Conservation (phyloP, 2,329 filamentous ascomycete genomes). For the Tolypocladium tundrense region DNA sequence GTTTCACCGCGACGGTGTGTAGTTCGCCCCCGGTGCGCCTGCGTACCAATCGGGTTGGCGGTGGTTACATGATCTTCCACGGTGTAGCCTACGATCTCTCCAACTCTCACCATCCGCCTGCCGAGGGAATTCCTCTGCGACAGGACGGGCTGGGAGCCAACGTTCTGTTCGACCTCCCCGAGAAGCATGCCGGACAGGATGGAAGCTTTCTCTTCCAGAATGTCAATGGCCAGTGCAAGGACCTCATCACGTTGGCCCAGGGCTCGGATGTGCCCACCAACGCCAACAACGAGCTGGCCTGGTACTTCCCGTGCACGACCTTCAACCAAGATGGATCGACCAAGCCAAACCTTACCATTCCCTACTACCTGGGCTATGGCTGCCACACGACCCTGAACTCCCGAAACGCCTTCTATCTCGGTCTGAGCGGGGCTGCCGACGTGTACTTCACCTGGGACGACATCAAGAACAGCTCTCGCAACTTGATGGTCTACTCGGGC, state of each 20-base stretch:
- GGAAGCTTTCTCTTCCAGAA: conserved; percentile 98
- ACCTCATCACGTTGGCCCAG: conserved; percentile 62
- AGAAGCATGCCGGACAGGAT: conserved; percentile 78
- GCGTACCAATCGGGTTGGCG: conserved; percentile 69
- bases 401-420: conserved; percentile 65
- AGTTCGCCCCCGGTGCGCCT: conserved; percentile 60
- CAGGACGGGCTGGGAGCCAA: conserved; percentile 50
- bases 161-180: conserved; percentile 75
- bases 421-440: conserved; percentile 60
- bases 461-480: conserved; percentile 77
- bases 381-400: conserved; percentile 71
- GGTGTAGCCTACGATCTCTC: conserved; percentile 81
- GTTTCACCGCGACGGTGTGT: conserved; percentile 86
- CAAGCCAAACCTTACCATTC: conserved; percentile 60
- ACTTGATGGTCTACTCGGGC: conserved; percentile 88
- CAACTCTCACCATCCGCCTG: conserved; percentile 66
- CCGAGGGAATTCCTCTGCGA: conserved; percentile 59
- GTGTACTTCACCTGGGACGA: conserved; percentile 97
- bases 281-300: conserved; percentile 62
- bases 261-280: conserved; percentile 75
- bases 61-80: conserved; percentile 92
- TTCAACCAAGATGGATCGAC: conserved; percentile 92
- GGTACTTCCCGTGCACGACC: conserved; percentile 91
- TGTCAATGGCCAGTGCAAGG: conserved; percentile 95
- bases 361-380: conserved; percentile 73